Conservation (phyloP, 148 eudicot genomes). For the Polygonum aviculare region DNA sequence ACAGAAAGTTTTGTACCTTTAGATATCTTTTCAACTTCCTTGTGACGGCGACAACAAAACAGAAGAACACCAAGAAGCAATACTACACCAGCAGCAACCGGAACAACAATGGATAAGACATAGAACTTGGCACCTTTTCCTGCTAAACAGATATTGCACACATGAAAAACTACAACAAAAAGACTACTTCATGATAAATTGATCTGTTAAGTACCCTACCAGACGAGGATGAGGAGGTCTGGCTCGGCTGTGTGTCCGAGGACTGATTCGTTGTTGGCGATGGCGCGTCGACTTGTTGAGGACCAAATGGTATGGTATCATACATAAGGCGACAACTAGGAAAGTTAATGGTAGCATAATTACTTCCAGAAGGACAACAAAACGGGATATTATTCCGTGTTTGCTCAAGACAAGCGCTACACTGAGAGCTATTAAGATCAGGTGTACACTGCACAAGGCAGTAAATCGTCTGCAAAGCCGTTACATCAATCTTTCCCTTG, state of each 20-base stretch:
- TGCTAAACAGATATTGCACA: background rate
- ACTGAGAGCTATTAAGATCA: background rate
- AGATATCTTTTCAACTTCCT: background rate
- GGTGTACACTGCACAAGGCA: slow-evolving; percentile 8
- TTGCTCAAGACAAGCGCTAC: background rate
- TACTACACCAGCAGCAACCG: background rate
- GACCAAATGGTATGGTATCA: background rate
- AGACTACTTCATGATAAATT: background rate
- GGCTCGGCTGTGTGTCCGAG: background rate
- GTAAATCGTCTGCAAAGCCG: background rate
- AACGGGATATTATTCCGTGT: background rate
- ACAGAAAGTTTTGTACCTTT: background rate
- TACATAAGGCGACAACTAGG: background rate
- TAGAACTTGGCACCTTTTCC: background rate
- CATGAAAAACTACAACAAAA: background rate
- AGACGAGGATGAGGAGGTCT: too few species aligned
- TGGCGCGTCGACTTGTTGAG: background rate
- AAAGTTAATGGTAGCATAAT: background rate
- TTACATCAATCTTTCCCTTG: background rate
- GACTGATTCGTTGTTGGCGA: background rate
- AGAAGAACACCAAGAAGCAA: background rate
- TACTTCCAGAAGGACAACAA: background rate
- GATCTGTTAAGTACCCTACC: background rate
- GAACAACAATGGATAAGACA: background rate
- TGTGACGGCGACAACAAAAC: background rate